phyloP scores from a whole-genome alignment of 805 yeast species.

The Wickerhamomyces bovis region DNA sequence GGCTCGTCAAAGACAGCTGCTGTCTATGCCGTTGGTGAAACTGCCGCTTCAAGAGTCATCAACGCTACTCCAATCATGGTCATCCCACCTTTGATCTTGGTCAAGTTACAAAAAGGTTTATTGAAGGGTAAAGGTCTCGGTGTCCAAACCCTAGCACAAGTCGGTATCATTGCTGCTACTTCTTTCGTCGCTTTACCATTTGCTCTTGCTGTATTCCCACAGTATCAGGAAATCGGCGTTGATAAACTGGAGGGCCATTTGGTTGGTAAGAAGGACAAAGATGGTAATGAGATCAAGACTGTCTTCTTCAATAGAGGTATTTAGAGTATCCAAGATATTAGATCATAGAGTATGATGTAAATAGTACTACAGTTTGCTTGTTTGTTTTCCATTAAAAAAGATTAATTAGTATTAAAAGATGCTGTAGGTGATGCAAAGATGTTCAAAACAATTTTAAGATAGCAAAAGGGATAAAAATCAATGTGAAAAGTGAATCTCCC shows the following conservation, averaged over 20 bases:
- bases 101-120: constrained; percentile 65
- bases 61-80: constrained; percentile 98
- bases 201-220: constrained; percentile 95
- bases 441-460: not conserved
- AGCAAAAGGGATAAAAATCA: not conserved
- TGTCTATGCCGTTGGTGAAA: constrained; percentile 88
- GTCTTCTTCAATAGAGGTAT: constrained; percentile 95
- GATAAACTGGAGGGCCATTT: constrained; percentile 59
- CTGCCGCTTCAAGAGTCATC: constrained; percentile 90
- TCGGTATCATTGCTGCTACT: constrained; percentile 81
- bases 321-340: constrained; percentile 27
- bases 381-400: too few relatives aligned
- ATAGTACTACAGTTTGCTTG: not conserved
- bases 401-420: not conserved
- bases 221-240: constrained; percentile 60
- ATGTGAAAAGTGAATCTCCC: not conserved
- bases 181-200: constrained; percentile 87
- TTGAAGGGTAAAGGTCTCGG: constrained; percentile 63
- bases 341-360: not conserved
- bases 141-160: constrained; percentile 63
- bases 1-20: constrained; percentile 87
- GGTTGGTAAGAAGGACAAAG: constrained; percentile 49
- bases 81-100: constrained; percentile 81
- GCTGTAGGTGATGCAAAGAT: not conserved
- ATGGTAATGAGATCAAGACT: constrained; percentile 49